These are phyloP conservation scores for Miamiensis avidus DNA, from an alignment of 169 alveolate genomes.

Conservation along the genomic window DNA sequence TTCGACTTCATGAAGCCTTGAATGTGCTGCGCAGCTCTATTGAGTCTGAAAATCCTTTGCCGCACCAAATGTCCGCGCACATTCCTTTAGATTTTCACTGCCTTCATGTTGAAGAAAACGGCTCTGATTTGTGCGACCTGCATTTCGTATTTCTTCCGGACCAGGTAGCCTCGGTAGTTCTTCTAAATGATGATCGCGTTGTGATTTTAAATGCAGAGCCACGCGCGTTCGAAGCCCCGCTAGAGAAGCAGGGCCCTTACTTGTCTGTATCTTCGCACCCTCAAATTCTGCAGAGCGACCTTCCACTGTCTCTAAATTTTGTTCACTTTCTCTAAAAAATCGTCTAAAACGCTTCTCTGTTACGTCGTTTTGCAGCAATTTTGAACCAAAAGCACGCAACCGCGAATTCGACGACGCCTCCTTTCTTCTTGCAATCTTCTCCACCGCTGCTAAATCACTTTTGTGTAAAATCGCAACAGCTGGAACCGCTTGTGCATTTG, in stretches of 20 bases:
- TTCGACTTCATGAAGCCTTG: neutral
- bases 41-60: neutral
- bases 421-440: neutral
- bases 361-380: neutral
- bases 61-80: neutral
- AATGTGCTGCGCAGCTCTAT: neutral
- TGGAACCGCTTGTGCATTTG: neutral
- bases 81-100: neutral
- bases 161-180: neutral
- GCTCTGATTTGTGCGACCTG: neutral
- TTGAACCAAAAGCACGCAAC: neutral
- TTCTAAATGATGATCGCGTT: conserved; percentile 3
- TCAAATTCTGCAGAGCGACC: neutral
- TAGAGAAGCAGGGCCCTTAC: neutral
- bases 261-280: neutral
- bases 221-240: neutral
- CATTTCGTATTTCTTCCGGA: neutral
- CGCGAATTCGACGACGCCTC: neutral
- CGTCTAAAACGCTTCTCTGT: neutral
- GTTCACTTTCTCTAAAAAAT: neutral
- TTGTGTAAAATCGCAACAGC: neutral
- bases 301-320: neutral
- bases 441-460: neutral
- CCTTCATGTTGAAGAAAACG: neutral
- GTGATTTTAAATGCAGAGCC: too few relatives aligned